phyloP scores from a whole-genome alignment of 1,284 basidiomycete genomes.

The Hymenochaete sp. region DNA sequence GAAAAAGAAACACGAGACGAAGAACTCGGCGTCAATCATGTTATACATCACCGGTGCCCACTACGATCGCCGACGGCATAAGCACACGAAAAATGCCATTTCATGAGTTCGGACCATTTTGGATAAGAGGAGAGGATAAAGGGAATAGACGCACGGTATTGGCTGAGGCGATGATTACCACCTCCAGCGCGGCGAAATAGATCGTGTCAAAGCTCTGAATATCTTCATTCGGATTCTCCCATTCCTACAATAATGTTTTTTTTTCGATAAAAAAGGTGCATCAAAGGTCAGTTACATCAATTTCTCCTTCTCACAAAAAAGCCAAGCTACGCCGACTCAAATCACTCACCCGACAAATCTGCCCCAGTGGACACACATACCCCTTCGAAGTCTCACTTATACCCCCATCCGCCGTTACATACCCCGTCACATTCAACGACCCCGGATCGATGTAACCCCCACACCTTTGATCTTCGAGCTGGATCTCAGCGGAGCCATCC shows the following conservation, averaged over 20 bases:
- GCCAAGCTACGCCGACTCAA: too few species aligned
- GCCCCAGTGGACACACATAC: slow-evolving; percentile 78
- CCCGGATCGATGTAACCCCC: slow-evolving; percentile 68
- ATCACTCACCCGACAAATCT: slow-evolving; percentile 66
- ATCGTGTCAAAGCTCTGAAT: slow-evolving; percentile 89
- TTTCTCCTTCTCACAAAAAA: too few species aligned
- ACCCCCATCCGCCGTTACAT: slow-evolving; percentile 35
- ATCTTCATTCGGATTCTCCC: slow-evolving; percentile 57
- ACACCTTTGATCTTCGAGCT: slow-evolving; percentile 53
- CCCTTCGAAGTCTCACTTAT: slow-evolving; percentile 42
- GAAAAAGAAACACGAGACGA: slow-evolving; percentile 82
- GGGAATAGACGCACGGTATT: slow-evolving; percentile 60
- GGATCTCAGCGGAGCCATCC: slow-evolving; percentile 43
- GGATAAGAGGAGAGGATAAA: too few species aligned
- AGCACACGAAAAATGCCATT: too few species aligned
- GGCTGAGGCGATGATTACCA: slow-evolving; percentile 79
- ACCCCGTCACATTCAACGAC: slow-evolving; percentile 40
- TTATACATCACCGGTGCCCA: slow-evolving; percentile 83
- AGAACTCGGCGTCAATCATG: slow-evolving; percentile 90
- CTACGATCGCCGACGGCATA: slow-evolving; percentile 26
- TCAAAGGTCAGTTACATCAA: too few species aligned
- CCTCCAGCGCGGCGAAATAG: slow-evolving; percentile 74
- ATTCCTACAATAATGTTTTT: slow-evolving; percentile 38
- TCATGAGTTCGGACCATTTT: too few species aligned
- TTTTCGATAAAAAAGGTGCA: slow-evolving; percentile 2